These are phyloP conservation scores for Opeltia flavorubescens DNA, from an alignment of 495 filamentous ascomycete genomes.

Conservation along the genomic window DNA sequence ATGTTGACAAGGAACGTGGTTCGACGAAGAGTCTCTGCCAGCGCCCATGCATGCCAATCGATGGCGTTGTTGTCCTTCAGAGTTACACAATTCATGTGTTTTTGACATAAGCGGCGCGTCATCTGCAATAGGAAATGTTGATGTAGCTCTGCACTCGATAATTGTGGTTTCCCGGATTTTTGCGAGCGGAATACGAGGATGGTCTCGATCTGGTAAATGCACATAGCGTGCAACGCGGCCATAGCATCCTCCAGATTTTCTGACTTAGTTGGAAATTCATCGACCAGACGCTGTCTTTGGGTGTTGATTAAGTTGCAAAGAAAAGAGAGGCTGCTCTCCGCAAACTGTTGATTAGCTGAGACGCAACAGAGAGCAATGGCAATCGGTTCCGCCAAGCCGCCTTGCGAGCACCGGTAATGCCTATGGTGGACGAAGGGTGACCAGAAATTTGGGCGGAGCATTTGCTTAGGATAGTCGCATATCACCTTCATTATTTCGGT, in stretches of 20 bases:
- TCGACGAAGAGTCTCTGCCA: neutral
- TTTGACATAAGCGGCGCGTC: neutral
- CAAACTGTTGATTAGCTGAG: neutral
- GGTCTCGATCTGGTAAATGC: conserved; percentile 1
- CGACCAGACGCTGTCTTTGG: neutral
- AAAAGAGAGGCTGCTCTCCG: neutral
- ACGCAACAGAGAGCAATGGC: conserved; percentile 1
- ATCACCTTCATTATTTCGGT: neutral
- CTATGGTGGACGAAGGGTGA: neutral
- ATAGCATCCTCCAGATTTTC: neutral
- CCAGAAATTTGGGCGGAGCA: neutral
- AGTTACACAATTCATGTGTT: neutral
- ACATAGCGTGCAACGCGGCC: conserved; percentile 1
- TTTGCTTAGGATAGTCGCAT: neutral
- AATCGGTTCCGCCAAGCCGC: neutral
- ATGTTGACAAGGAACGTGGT: neutral
- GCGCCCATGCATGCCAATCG: neutral
- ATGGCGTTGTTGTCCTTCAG: neutral
- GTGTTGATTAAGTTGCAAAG: neutral
- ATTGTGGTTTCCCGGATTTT: neutral
- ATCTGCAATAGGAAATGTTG: neutral
- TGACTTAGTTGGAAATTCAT: neutral
- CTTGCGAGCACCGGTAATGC: neutral
- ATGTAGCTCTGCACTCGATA: neutral
- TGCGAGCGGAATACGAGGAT: neutral